Evolutionary conservation across 768 basidiomycete species (phyloP).

Genomic region (Tylopilus balloui): DNA sequence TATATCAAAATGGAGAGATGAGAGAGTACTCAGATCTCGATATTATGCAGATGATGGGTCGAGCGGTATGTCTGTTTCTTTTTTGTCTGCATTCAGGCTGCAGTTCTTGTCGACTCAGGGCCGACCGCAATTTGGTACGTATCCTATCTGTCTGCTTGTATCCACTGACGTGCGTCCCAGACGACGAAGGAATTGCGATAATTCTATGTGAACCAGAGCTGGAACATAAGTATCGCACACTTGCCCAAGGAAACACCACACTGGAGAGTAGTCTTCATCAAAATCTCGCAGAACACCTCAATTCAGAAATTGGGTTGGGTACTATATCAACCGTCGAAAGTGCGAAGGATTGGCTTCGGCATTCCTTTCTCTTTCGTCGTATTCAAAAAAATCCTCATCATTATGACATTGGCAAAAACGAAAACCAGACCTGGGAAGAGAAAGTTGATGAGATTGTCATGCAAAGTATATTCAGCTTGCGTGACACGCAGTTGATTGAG

Average conservation of each 20-base stretch:
- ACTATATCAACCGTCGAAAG: constrained; percentile 68
- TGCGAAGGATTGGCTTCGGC: constrained; percentile 79
- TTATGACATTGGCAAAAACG: constrained; percentile 61
- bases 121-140: constrained; percentile 81
- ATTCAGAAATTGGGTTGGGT: constrained; percentile 86
- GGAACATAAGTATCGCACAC: constrained; percentile 64
- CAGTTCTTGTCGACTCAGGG: constrained; percentile 44
- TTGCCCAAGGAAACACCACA: constrained; percentile 66
- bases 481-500: constrained; percentile 56
- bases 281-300: constrained; percentile 86
- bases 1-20: constrained; percentile 64
- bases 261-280: constrained; percentile 84
- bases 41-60: constrained; percentile 93
- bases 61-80: constrained; percentile 55
- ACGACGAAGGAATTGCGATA: constrained; percentile 78
- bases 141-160: neutral
- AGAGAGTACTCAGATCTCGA: constrained; percentile 90
- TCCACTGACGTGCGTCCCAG: constrained; percentile 34
- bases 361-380: constrained; percentile 83
- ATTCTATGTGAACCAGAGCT: constrained; percentile 76
- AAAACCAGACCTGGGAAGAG: constrained; percentile 62
- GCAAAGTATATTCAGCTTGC: constrained; percentile 57
- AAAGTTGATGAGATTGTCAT: constrained; percentile 70
- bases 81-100: neutral
- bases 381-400: constrained; percentile 78